Conservation (phyloP, 495 filamentous ascomycete genomes). For the Alectoria sarmentosa region DNA sequence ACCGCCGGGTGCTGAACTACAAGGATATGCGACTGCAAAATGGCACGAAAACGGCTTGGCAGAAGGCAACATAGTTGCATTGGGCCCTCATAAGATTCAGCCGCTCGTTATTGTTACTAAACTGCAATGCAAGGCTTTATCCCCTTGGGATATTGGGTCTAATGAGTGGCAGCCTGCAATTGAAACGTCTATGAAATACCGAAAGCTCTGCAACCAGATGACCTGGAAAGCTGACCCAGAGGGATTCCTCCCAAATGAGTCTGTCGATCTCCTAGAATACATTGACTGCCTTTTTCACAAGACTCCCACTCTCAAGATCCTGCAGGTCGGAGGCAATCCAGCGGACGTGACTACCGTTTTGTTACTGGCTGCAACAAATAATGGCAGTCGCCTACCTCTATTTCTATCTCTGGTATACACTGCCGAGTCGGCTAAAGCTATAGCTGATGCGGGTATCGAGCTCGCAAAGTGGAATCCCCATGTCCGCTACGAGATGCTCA, state of each 20-base stretch:
- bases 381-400: neutral
- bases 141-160: neutral
- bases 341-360: neutral
- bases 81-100: neutral
- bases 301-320: neutral
- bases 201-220: slow-evolving; percentile 1
- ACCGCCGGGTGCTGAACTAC: neutral
- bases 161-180: slow-evolving; percentile 1
- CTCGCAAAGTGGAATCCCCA: neutral
- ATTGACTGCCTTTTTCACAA: neutral
- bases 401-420: slow-evolving; percentile 1
- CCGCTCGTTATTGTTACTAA: neutral
- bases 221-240: neutral
- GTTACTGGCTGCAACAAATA: neutral
- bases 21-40: slow-evolving; percentile 7
- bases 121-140: neutral
- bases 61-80: neutral
- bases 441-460: neutral
- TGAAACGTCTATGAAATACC: neutral
- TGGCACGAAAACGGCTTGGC: neutral
- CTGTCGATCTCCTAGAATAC: neutral
- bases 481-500: neutral
- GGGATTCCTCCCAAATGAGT: neutral
- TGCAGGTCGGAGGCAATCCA: neutral
- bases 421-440: neutral